These are phyloP conservation scores for Sugiyamaella smithiae DNA, from an alignment of 805 yeast genomes.

Conservation along the genomic window DNA sequence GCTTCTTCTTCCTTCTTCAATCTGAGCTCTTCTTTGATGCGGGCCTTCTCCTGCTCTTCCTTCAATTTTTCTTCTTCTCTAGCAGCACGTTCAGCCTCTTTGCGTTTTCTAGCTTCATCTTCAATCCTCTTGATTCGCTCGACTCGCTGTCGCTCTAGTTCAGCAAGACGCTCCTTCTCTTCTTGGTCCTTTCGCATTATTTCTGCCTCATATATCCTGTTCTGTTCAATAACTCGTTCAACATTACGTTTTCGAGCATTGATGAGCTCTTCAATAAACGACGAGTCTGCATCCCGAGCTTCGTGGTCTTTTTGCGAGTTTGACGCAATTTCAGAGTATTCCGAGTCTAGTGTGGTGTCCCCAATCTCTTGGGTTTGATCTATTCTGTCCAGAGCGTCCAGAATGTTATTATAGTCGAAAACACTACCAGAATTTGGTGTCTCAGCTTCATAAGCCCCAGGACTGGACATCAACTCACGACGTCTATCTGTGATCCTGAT, in stretches of 20 bases:
- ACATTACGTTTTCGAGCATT: not conserved
- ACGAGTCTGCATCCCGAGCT: not conserved
- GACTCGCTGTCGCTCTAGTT: not conserved
- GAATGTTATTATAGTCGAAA: not conserved
- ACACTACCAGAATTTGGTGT: not conserved
- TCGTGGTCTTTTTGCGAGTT: not conserved
- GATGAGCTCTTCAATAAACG: not conserved
- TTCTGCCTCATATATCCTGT: not conserved
- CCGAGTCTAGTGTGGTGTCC: too few species aligned
- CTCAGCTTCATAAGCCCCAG: not conserved
- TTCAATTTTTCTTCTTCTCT: conserved; percentile 11
- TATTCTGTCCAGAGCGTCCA: not conserved
- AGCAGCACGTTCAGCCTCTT: conserved; percentile 10
- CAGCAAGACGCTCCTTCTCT: not conserved
- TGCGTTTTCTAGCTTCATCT: conserved; percentile 7
- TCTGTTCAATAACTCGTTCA: not conserved
- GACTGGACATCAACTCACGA: not conserved
- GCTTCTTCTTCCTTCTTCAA: conserved; percentile 11
- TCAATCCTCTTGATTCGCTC: conserved; percentile 3
- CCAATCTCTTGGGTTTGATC: not conserved
- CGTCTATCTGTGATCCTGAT: not conserved
- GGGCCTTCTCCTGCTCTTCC: conserved; percentile 13
- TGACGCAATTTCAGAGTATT: not conserved
- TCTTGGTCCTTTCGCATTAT: not conserved
- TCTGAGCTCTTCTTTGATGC: not conserved